Conservation (phyloP, 176 grass and related monocot species). For the Rhynchospora tenuis region DNA sequence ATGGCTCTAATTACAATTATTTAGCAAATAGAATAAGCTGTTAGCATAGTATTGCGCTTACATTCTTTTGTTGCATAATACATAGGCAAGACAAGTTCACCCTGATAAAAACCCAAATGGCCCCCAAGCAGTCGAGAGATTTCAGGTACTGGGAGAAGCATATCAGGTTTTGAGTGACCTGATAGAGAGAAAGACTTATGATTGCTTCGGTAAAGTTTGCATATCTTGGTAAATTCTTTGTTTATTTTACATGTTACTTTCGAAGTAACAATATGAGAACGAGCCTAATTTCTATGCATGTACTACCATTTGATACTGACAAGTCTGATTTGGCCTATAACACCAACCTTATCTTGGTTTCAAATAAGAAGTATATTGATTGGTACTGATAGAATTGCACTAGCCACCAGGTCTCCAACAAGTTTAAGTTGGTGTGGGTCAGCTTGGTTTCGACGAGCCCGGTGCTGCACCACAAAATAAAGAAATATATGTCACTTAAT, state of each 20-base stretch:
- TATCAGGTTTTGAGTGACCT: slow-evolving; percentile 93
- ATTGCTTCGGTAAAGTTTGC: slow-evolving; percentile 71
- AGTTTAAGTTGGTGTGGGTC: too few species aligned
- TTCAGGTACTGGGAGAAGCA: slow-evolving; percentile 95
- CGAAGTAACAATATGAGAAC: slow-evolving; percentile 2
- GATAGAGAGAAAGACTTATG: slow-evolving; percentile 82
- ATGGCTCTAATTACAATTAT: not conserved
- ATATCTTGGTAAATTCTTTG: slow-evolving; percentile 51
- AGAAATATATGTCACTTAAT: not conserved
- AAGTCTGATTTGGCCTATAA: too few species aligned
- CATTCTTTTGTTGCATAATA: too few species aligned
- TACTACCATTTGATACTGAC: too few species aligned
- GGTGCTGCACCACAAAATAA: not conserved
- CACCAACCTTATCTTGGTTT: too few species aligned
- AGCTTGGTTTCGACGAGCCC: not conserved
- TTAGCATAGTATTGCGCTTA: too few species aligned
- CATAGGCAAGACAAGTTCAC: too few species aligned
- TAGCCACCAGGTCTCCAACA: too few species aligned
- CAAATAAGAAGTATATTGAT: too few species aligned
- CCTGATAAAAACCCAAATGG: too few species aligned
- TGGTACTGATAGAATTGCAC: too few species aligned
- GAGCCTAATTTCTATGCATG: not conserved
- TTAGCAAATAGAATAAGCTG: too few species aligned
- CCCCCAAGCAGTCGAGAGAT: slow-evolving; percentile 66
- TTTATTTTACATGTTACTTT: not conserved